These are phyloP conservation scores for Blastocystis sp. DNA, from an alignment of 352 stramenopile species.

Conservation along the genomic window DNA sequence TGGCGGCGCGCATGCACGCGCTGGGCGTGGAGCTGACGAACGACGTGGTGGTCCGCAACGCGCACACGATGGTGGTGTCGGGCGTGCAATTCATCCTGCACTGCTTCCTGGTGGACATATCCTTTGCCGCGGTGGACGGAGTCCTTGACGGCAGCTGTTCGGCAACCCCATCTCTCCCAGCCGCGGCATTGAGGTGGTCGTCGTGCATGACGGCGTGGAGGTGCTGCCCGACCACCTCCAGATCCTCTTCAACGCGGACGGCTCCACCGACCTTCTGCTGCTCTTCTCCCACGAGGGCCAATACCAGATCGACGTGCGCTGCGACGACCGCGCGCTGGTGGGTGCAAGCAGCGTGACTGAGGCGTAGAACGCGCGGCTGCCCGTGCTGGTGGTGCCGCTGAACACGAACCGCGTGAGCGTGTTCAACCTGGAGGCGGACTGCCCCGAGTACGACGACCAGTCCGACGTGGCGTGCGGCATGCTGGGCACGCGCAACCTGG, in stretches of 20 bases:
- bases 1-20: background rate
- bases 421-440: too few species aligned
- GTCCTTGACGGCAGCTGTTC: too few species aligned
- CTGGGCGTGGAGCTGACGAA: background rate
- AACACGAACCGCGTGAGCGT: too few species aligned
- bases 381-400: background rate
- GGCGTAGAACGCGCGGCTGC: background rate
- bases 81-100: background rate
- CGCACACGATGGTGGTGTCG: background rate
- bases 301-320: background rate
- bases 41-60: background rate
- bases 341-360: background rate
- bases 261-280: background rate
- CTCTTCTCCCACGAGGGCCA: background rate
- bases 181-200: too few species aligned
- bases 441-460: too few species aligned
- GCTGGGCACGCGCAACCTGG: conserved; percentile 25
- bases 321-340: background rate
- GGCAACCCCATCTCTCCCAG: too few species aligned
- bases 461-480: background rate
- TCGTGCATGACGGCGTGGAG: too few species aligned
- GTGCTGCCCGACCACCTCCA: background rate
- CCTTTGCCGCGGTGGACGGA: background rate
- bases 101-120: background rate
- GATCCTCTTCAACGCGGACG: background rate